phyloP scores from a whole-genome alignment of 352 stramenopile species.

The Globisporangium nodosum region DNA sequence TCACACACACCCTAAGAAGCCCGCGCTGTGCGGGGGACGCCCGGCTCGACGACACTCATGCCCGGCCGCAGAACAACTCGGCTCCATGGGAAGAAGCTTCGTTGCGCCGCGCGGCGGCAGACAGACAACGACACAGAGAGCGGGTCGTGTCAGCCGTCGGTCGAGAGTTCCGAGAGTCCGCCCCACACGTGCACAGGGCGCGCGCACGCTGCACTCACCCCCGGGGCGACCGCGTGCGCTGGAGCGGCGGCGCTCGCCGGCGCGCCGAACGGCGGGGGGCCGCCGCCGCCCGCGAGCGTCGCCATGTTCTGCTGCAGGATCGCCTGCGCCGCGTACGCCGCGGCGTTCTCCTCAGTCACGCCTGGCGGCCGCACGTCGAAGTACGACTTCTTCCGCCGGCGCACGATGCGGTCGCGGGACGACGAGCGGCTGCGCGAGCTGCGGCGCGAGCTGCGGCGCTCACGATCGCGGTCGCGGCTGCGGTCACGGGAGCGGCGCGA shows the following conservation, averaged over 20 bases:
- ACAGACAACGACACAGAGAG: slow-evolving; percentile 43
- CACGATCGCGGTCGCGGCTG: slow-evolving; percentile 24
- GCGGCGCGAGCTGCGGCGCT: slow-evolving; percentile 28
- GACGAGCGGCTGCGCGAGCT: slow-evolving; percentile 31
- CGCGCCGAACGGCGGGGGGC: slow-evolving; percentile 57
- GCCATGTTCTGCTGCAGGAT: slow-evolving; percentile 85
- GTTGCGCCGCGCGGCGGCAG: slow-evolving; percentile 3
- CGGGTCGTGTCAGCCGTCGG: slow-evolving; percentile 27
- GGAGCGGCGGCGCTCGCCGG: background rate
- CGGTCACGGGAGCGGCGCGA: slow-evolving; percentile 15
- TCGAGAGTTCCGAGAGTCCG: background rate
- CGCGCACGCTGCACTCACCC: slow-evolving; percentile 8
- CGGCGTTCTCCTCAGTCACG: slow-evolving; percentile 79
- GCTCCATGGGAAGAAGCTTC: background rate
- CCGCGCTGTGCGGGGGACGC: no score
- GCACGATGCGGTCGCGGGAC: slow-evolving; percentile 39
- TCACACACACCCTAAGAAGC: no score
- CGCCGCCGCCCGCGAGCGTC: slow-evolving; percentile 52
- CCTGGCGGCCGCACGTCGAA: slow-evolving; percentile 79
- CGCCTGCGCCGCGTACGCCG: slow-evolving; percentile 73
- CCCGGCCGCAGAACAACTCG: background rate
- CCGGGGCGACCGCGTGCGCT: slow-evolving; percentile 11
- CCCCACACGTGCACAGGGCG: background rate
- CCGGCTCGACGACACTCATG: background rate
- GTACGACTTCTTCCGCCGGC: slow-evolving; percentile 69